Evolutionary conservation across 495 filamentous ascomycete species (phyloP), one percentile per base, ranked within the genome.

Genomic region (Zalerion maritima): DNA sequence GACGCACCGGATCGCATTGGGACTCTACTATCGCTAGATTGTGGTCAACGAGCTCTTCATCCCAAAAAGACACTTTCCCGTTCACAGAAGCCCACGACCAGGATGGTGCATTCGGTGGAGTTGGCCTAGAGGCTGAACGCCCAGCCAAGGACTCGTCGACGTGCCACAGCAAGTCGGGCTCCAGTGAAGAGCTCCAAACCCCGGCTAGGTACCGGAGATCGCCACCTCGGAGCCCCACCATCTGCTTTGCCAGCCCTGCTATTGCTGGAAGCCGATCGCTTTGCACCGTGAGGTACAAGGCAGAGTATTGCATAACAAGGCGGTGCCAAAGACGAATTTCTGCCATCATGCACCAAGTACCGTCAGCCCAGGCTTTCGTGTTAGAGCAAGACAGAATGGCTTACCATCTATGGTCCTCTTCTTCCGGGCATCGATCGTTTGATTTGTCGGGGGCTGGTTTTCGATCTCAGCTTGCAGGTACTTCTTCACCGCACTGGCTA

Each of bases 21-120:
- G 11, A 23, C 21, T 11, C 21, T 11, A 8, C 11, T 23, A 23
- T 23, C 11, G 8, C 8, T 23, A 23, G 8, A 23, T 23, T 23
- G 21, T 8, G 19, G 21, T 16, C 14, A 3, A 4, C 22, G 21
- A 17, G 3, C 21, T 12, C 9, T 14, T 14, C 9, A 19, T 22
- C 11, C 21, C 17, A 20, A n/a, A n/a, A n/a, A n/a, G n/a, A n/a
- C 26, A 52, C 34, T 6, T 26, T 18, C 3, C 46, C 46, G 2
- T 27, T 35, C 2, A 56, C 41, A 4, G 50, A 49, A 12, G 49
- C 50, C 52, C 55, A 58, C 0, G 49, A 51, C 52, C 55, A 58
- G 4, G 50, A 47, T 2, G 55, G 55, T 4, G 49, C 50, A 11
- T 27, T 24, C 18, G 17, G 44, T 14, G 9, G 38, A 31, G 14